Evolutionary conservation across 495 filamentous ascomycete genomes (phyloP).

Genomic region (Podospora sp.): DNA sequence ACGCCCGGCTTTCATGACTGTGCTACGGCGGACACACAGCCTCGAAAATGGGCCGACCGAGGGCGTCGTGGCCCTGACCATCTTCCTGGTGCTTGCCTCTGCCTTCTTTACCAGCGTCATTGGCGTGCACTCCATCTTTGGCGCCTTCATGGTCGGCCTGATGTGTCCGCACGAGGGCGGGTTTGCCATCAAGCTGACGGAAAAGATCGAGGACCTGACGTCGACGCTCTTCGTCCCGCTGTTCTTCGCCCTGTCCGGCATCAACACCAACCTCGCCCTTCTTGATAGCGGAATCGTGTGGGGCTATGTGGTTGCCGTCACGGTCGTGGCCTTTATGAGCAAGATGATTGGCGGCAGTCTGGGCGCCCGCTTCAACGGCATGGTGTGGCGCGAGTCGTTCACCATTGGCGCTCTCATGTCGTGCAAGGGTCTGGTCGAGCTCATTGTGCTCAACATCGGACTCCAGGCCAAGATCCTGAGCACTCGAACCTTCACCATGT

Average conservation of each 20-base stretch:
- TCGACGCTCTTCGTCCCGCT: constrained; percentile 80
- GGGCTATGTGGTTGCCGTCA: constrained; percentile 89
- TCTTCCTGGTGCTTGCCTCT: constrained; percentile 76
- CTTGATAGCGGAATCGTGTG: constrained; percentile 79
- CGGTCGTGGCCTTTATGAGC: constrained; percentile 75
- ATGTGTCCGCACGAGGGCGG: constrained; percentile 91
- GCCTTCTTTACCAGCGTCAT: constrained; percentile 88
- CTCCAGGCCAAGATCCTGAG: constrained; percentile 86
- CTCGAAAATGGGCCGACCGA: constrained; percentile 87
- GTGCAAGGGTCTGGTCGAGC: constrained; percentile 90
- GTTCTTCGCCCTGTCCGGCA: constrained; percentile 90
- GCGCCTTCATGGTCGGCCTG: constrained; percentile 79
- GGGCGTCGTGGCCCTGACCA: constrained; percentile 73
- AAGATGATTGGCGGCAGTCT: constrained; percentile 82
- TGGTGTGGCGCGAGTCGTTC: constrained; percentile 89
- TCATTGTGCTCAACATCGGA: constrained; percentile 95
- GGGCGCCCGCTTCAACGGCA: constrained; percentile 71
- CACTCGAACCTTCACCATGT: constrained; percentile 87
- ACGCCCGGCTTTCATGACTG: constrained; percentile 72
- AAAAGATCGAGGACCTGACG: constrained; percentile 91
- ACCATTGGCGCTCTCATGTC: constrained; percentile 91
- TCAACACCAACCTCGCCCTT: constrained; percentile 83
- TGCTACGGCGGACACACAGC: constrained; percentile 69
- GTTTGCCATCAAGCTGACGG: constrained; percentile 88
- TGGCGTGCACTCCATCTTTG: constrained; percentile 82